Base-by-base conservation (phyloP, 2,329 filamentous ascomycete species). In the Chrysosporium keratinophilum region DNA sequence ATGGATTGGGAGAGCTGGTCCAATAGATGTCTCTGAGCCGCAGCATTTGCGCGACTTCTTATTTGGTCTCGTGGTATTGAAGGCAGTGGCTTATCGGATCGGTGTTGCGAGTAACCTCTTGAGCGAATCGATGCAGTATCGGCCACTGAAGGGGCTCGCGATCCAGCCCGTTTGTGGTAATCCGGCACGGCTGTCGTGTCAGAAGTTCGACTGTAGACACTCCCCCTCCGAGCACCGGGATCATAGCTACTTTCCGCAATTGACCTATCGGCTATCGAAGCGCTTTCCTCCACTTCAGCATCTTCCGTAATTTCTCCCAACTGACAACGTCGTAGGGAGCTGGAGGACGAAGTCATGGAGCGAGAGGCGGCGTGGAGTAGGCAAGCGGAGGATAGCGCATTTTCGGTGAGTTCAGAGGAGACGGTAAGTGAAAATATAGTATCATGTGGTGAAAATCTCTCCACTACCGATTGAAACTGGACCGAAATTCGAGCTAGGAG, bases 231-330 rank as follows among this genome's bases (percentile, higher is more conserved):
- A 40, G 52, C 59, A 46, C 57, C 17, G 31, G 45, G 34, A 28
- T 6, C 23, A 11, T 43, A 14, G 19, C 19, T 37, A 28, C 45
- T 44, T 35, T 17, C 33, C 14, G 45, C 20, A 7, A 41, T 37
- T 9, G 51, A 49, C 28, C 19, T 23, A 35, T 44, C 51, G 5
- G 51, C 51, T 15, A 54, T 37, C 17, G 51, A 54, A 4, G 35
- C 43, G n/a, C 34, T 55, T 15, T 50, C 48, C 63, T 82, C 84
- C 63, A 95, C 89, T 65, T 94, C 88, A 52, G 85, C 87, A 71
- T 93, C 87, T 71, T 97, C 93, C n/a, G 85, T 83, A 66, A 97
- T 96, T 71, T 95, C 91, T 73, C 91, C 85, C 62, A 97, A 74
- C 60, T 87, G 83, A 62, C 84, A 81, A 64, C 83, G 79, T 56